A percentile compares a stretch with the other conserved stretches of the same genome.
phyloP scores from a whole-genome alignment of 2,329 filamentous ascomycete species.

The Cordyceps farinosa region DNA sequence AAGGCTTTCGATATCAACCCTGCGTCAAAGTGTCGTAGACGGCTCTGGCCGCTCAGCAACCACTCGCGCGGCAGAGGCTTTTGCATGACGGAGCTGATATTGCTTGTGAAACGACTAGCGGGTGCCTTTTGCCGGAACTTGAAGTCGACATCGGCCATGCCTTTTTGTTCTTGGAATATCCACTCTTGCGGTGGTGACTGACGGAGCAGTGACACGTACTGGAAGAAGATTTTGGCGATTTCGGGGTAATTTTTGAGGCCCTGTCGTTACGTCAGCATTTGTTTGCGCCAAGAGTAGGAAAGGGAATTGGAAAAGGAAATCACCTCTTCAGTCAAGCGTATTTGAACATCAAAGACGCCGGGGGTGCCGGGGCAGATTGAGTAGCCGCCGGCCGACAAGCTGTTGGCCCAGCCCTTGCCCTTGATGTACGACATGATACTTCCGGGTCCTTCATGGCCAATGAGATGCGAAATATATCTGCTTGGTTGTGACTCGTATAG shows the following conservation, averaged over 20 bases:
- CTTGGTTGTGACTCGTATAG: slow-evolving; percentile 78
- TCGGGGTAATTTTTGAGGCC: slow-evolving; percentile 77
- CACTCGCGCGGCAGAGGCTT: slow-evolving; percentile 81
- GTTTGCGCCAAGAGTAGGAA: not conserved
- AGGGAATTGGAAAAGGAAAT: slow-evolving; percentile 19
- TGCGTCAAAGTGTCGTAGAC: slow-evolving; percentile 76
- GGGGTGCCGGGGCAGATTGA: slow-evolving; percentile 73
- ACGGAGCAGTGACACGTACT: slow-evolving; percentile 84
- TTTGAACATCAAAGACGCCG: slow-evolving; percentile 73
- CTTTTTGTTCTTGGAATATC: slow-evolving; percentile 91
- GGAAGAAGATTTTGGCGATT: slow-evolving; percentile 78
- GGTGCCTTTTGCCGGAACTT: slow-evolving; percentile 91
- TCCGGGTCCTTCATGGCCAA: slow-evolving; percentile 89
- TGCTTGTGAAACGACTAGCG: slow-evolving; percentile 84
- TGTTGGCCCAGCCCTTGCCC: slow-evolving; percentile 84
- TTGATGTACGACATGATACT: slow-evolving; percentile 90
- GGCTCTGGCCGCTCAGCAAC: slow-evolving; percentile 75
- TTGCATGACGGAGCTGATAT: slow-evolving; percentile 84
- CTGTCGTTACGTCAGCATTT: slow-evolving; percentile 29
- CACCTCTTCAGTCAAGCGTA: slow-evolving; percentile 79
- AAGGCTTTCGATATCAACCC: slow-evolving; percentile 72
- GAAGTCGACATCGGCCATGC: slow-evolving; percentile 89
- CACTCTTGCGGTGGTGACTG: slow-evolving; percentile 80
- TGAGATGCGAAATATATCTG: slow-evolving; percentile 81
- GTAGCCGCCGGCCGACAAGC: slow-evolving; percentile 72